Evolutionary conservation across 768 basidiomycete species (phyloP).

Genomic region (Chlorophyllum brunneum): DNA sequence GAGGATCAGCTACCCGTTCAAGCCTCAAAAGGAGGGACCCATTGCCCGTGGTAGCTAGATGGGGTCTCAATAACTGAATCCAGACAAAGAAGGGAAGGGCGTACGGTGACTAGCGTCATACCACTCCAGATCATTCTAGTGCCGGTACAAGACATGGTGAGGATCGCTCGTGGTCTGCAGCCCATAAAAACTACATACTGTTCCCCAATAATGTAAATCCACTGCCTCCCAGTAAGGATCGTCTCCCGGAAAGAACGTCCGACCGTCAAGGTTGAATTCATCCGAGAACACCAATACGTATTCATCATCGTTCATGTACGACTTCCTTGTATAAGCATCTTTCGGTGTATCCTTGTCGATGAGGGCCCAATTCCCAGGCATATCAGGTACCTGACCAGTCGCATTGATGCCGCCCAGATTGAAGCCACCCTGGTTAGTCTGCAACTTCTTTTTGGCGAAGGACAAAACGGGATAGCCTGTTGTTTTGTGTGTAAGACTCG

Average conservation of each 20-base stretch:
- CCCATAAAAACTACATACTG: constrained; percentile 28
- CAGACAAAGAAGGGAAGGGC: constrained; percentile 16
- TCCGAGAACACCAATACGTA: constrained; percentile 71
- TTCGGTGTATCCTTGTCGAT: constrained; percentile 78
- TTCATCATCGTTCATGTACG: constrained; percentile 43
- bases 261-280: constrained; percentile 69
- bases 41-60: constrained; percentile 68
- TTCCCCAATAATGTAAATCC: constrained; percentile 78
- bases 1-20: constrained; percentile 52
- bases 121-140: constrained; percentile 79
- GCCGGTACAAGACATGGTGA: not conserved
- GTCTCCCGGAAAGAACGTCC: constrained; percentile 75
- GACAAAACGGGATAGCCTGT: constrained; percentile 50
- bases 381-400: constrained; percentile 61
- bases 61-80: not conserved
- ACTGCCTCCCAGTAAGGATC: constrained; percentile 87
- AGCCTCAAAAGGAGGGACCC: constrained; percentile 84
- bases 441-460: constrained; percentile 37
- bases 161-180: too few relatives aligned
- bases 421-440: constrained; percentile 52
- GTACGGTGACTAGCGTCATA: constrained; percentile 61
- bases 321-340: constrained; percentile 46
- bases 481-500: not conserved
- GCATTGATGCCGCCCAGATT: constrained; percentile 75
- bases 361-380: constrained; percentile 58